Evolutionary conservation across 2,329 filamentous ascomycete species (phyloP).

Genomic region (Verticillium nubilum): DNA sequence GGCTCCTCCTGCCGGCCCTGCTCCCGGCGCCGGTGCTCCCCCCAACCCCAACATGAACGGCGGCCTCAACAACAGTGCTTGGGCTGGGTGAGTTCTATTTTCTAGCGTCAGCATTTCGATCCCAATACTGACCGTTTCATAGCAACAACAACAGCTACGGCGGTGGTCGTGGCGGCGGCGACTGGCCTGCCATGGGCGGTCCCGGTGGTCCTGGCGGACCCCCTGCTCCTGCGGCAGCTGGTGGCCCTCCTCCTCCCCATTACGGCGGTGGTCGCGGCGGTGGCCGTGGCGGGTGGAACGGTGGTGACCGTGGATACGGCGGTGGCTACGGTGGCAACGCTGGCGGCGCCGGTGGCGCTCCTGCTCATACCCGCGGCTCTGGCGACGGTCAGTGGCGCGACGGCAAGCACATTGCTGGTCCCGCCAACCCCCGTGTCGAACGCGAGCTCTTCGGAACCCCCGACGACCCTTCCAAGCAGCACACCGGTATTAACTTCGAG

Average conservation of each 20-base stretch:
- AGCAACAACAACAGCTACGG: slow-evolving; percentile 15
- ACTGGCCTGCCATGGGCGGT: slow-evolving; percentile 12
- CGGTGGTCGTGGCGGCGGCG: slow-evolving; percentile 9
- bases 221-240: slow-evolving; percentile 11
- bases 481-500: slow-evolving; percentile 99
- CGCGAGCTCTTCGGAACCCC: slow-evolving; percentile 89
- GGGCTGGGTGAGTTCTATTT: slow-evolving; percentile 40
- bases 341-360: slow-evolving; percentile 44
- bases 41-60: slow-evolving; percentile 26
- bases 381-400: slow-evolving; percentile 96
- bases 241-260: slow-evolving; percentile 14
- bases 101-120: background rate
- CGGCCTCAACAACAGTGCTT: slow-evolving; percentile 42
- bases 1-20: slow-evolving; percentile 18
- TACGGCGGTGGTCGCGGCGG: slow-evolving; percentile 27
- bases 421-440: slow-evolving; percentile 82
- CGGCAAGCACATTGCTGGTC: slow-evolving; percentile 91
- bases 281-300: slow-evolving; percentile 30
- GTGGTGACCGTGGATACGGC: slow-evolving; percentile 16
- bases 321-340: slow-evolving; percentile 35
- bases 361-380: slow-evolving; percentile 65
- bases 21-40: slow-evolving; percentile 34
- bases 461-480: slow-evolving; percentile 91
- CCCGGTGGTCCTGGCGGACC: slow-evolving; percentile 21
- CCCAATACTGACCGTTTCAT: background rate